phyloP scores from a whole-genome alignment of 2,329 filamentous ascomycete genomes.

The Botrytis pseudocinerea region DNA sequence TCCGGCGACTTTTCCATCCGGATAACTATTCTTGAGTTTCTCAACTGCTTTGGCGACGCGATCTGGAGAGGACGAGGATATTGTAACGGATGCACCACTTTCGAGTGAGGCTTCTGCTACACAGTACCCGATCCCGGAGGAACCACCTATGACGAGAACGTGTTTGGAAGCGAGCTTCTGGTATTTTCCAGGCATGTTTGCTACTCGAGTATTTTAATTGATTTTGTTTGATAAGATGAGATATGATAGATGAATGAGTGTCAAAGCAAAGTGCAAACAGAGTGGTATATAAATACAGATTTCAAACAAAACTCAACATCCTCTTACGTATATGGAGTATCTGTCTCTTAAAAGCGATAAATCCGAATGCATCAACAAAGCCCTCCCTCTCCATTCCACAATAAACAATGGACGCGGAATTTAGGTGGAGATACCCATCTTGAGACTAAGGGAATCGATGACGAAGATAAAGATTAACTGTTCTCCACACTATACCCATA shows the following conservation, averaged over 20 bases:
- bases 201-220: neutral
- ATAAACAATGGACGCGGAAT: neutral
- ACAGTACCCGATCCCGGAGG: slow-evolving; percentile 35
- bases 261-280: neutral
- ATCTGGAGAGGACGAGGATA: slow-evolving; percentile 30
- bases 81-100: slow-evolving; percentile 32
- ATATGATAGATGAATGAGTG: neutral
- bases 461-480: neutral
- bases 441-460: neutral
- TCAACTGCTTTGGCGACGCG: slow-evolving; percentile 25
- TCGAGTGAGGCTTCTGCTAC: slow-evolving; percentile 37
- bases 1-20: slow-evolving; percentile 25
- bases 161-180: slow-evolving; percentile 36
- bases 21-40: slow-evolving; percentile 27
- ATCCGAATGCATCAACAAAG: neutral
- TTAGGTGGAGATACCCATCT: neutral
- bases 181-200: slow-evolving; percentile 31
- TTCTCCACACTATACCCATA: neutral
- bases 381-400: neutral
- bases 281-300: neutral
- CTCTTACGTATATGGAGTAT: neutral
- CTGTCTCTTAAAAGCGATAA: neutral
- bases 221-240: neutral
- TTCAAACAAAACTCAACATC: neutral
- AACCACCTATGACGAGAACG: slow-evolving; percentile 37